Base-by-base conservation (phyloP, 2,329 filamentous ascomycete genomes). In the Pseudogymnoascus sp. region DNA sequence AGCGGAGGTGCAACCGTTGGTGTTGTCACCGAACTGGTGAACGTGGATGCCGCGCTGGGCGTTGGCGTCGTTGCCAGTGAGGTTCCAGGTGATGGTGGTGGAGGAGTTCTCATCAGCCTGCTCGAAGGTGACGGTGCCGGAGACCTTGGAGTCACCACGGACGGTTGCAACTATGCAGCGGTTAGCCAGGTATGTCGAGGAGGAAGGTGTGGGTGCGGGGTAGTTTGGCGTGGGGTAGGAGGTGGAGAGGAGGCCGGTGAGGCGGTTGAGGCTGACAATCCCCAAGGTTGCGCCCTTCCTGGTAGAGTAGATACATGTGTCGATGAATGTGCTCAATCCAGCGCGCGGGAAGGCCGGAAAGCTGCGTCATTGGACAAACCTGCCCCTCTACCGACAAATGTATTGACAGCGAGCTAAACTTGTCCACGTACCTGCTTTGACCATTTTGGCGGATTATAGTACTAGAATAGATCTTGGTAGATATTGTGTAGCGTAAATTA, bases 21-120 rank as follows among this genome's bases (percentile, higher is more conserved):
- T 97, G 85, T 97, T 97, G 85, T 97, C 94, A 76, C 94, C 94
- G 74, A 96, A 99, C 77, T 94, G 90, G 83, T 99, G 94, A 74
- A 99, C 87, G 84, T 99, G 94, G 84, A 97, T 91, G 78, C 91
- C 94, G 79, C 94, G 93, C 86, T 96, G 85, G 74, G 94, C 92
- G 77, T 96, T 96, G 79, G 93, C 73, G 75, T 97, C 92, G 79
- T 97, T 82, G 79, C 94, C 93, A 65, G 84, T 82, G 78, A 99
- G 91, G 79, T 97, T 85, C 87, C 90, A 99, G 74, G 88, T 84
- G 80, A 99, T 83, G 76, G 82, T 93, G 75, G 94, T 97, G 69
- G 88, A 85, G 71, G 84, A 78, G 71, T 80, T 84, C 83, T 97
- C 94, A 75, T 83, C 84, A 68, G 82, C 83, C 82, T 99, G 94